Conservation (phyloP, 208 protist species). For the Leptomonas pyrrhocoris region DNA sequence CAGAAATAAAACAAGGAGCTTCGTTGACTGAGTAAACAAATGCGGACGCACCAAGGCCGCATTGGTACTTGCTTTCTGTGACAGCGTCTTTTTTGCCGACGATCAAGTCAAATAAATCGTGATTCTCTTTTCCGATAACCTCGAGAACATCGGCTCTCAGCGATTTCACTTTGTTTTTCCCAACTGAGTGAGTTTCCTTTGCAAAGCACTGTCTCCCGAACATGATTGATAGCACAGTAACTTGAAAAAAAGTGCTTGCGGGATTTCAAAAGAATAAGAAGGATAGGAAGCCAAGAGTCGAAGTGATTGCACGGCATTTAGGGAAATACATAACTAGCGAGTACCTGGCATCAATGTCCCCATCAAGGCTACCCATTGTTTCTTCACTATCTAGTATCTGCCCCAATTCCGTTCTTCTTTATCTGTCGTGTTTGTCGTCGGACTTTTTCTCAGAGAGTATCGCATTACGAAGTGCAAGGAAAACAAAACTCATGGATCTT, state of each 20-base stretch:
- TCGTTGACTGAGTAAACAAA: conserved; percentile 58
- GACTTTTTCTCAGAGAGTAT: no score
- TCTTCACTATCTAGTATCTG: no score
- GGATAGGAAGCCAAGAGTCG: neutral
- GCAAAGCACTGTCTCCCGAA: conserved; percentile 65
- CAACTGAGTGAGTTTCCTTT: conserved; percentile 49
- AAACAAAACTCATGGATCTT: no score
- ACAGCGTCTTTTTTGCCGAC: conserved; percentile 57
- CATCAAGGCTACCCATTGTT: no score
- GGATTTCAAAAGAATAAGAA: neutral
- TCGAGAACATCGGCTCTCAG: conserved; percentile 40
- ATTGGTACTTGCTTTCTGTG: conserved; percentile 44
- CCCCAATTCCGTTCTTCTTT: no score
- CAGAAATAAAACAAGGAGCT: conserved; percentile 58
- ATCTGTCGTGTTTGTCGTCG: no score
- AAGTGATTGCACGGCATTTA: no score
- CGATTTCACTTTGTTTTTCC: conserved; percentile 60
- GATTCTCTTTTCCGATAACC: conserved; percentile 46
- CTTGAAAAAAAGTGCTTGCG: neutral
- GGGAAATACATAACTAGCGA: no score
- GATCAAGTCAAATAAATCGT: conserved; percentile 47
- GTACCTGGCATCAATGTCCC: no score
- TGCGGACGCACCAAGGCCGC: conserved; percentile 41
- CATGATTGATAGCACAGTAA: conserved; percentile 36
- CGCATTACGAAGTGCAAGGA: no score